Base-by-base conservation (phyloP, 345 rosid genomes). In the Excoecaria cochinchinensis region DNA sequence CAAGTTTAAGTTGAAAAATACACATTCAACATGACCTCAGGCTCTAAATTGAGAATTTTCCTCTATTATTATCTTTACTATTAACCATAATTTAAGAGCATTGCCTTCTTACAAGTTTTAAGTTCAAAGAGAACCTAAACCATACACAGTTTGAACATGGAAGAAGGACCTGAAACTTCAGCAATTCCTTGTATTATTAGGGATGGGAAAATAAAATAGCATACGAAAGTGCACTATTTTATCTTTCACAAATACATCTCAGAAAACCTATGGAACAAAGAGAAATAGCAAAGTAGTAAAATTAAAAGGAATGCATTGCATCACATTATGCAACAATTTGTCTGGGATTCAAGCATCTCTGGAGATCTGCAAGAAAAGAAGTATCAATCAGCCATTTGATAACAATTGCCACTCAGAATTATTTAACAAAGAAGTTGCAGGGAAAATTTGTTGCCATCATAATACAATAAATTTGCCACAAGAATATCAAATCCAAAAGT, bases 261-360 rank as follows among this genome's bases (percentile, higher is more conserved):
- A 17, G 50, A 76, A 63, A 72, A 69, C 80, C 70, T 67, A n/a
- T 50, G 51, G 40, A 60, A 74, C n/a, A 75, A 74, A 42, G 58
- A 74, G 58, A 81, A 63, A 79, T 60, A 31, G 12, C 56, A 22
- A 62, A 58, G 12, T 38, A 22, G n/a, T 8, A 57, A 4, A 31
- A 67, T 19, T 31, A 0, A 19, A 61, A 17, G 53, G 55, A 15
- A 16, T 39, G 17, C 22, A 69, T 67, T 53, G 67, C 74, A 25
- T 94, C 91, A 94, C 95, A 91, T 92, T 78, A 91, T 81, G 83
- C 90, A 81, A 78, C 98, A 94, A 81, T 87, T 90, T 14, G 82
- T 74, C 84, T 93, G 95, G 72, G 92, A 83, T 60, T 88, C 93
- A 0, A 86, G 84, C 93, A 89, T 90, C 76, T 91, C 97, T n/a